Percentiles rank a stretch among this genome's conserved stretches.
Evolutionary conservation across 1,284 basidiomycete species (phyloP).

Genomic region (Moesziomyces globuligerus): DNA sequence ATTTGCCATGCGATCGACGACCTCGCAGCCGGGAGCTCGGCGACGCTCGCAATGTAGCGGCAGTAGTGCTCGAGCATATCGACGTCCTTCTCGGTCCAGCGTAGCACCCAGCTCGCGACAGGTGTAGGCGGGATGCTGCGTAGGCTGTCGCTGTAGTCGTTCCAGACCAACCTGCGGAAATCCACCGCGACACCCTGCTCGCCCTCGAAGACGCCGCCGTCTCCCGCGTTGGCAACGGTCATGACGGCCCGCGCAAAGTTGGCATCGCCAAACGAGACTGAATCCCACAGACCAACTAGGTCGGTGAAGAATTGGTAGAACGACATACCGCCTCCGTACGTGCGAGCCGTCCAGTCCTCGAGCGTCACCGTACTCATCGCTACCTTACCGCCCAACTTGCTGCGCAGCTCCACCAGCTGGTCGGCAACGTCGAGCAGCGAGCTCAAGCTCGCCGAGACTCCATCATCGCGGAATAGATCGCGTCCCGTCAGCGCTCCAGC

Average conservation of each 20-base stretch:
- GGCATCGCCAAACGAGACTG: slow-evolving; percentile 85
- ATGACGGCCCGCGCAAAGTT: slow-evolving; percentile 82
- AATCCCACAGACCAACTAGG: slow-evolving; percentile 86
- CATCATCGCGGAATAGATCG: slow-evolving; percentile 78
- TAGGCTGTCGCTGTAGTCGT: slow-evolving; percentile 75
- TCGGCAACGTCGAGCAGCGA: slow-evolving; percentile 55
- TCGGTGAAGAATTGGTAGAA: slow-evolving; percentile 97
- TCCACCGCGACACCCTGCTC: slow-evolving; percentile 79
- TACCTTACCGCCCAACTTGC: neutral
- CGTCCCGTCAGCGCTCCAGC: slow-evolving; percentile 57
- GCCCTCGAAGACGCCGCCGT: slow-evolving; percentile 24
- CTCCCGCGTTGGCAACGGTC: slow-evolving; percentile 70
- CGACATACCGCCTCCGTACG: slow-evolving; percentile 55
- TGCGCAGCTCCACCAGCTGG: slow-evolving; percentile 31
- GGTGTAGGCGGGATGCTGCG: slow-evolving; percentile 42
- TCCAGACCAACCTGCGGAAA: slow-evolving; percentile 86
- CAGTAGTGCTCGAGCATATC: slow-evolving; percentile 74
- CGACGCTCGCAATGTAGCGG: slow-evolving; percentile 66
- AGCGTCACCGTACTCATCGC: slow-evolving; percentile 70
- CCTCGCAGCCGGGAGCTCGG: slow-evolving; percentile 64
- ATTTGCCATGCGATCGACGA: slow-evolving; percentile 75
- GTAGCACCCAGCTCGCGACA: slow-evolving; percentile 73
- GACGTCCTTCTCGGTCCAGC: slow-evolving; percentile 76
- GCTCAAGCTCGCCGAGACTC: slow-evolving; percentile 74
- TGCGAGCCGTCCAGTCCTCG: slow-evolving; percentile 26